phyloP scores from a whole-genome alignment of 805 yeast genomes.

The Saccharomycopsis fibuligera region DNA sequence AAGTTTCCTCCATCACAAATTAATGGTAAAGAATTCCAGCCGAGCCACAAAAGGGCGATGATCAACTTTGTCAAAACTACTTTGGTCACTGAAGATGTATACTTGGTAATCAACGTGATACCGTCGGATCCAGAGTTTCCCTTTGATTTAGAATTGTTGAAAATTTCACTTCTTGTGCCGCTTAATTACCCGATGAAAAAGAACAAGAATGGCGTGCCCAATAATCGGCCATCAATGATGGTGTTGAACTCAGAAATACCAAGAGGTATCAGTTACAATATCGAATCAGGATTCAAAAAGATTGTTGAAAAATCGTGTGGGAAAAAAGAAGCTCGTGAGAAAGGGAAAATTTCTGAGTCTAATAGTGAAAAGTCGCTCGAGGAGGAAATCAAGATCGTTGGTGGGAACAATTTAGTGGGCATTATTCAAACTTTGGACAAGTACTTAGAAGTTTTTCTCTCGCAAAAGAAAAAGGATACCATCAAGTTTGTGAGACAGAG shows the following conservation, averaged over 20 bases:
- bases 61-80: constrained; percentile 1
- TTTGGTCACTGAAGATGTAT: constrained; percentile 25
- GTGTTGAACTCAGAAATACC: constrained; percentile 67
- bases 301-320: constrained; percentile 33
- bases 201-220: constrained; percentile 6
- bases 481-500: constrained; percentile 48
- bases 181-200: constrained; percentile 41
- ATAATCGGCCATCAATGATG: constrained; percentile 41
- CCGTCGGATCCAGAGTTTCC: constrained; percentile 76
- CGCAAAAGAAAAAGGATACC: constrained; percentile 53
- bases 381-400: constrained; percentile 18
- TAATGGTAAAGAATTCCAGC: constrained; percentile 8
- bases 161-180: constrained; percentile 50
- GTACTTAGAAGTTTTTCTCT: constrained; percentile 51
- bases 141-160: constrained; percentile 49
- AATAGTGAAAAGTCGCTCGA: constrained; percentile 5
- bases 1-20: constrained; percentile 7
- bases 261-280: constrained; percentile 55
- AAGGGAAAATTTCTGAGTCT: constrained; percentile 9
- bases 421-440: constrained; percentile 50
- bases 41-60: constrained; percentile 1
- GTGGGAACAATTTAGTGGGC: constrained; percentile 47
- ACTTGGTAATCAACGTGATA: constrained; percentile 37
- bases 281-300: constrained; percentile 56
- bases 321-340: constrained; percentile 17